Evolutionary conservation across 352 stramenopile species (phyloP).

Genomic region (Pythium periplocum): DNA sequence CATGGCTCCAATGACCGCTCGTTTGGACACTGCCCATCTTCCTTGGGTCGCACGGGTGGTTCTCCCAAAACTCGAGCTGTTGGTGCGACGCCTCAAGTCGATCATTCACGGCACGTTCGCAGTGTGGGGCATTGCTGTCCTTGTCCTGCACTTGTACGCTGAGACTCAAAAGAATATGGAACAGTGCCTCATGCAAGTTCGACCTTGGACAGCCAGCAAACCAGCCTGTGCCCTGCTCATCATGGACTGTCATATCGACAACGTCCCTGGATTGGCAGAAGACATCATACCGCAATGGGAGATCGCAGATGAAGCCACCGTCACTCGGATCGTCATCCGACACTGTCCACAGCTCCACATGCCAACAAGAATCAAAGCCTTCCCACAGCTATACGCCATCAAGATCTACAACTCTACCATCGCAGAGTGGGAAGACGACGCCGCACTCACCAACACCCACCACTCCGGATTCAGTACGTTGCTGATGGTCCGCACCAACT

Average conservation of each 20-base stretch:
- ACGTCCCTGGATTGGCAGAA: not conserved
- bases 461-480: constrained; percentile 8
- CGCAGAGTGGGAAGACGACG: constrained; percentile 5
- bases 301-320: not conserved
- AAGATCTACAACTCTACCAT: constrained; percentile 21
- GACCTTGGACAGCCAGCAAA: constrained; percentile 6
- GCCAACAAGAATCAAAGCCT: not conserved
- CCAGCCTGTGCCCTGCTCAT: constrained; percentile 8
- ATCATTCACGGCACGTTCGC: not conserved
- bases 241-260: constrained; percentile 1
- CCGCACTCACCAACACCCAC: constrained; percentile 5
- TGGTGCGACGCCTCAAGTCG: not conserved
- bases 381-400: constrained; percentile 6
- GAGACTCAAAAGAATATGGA: not conserved
- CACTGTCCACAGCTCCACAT: constrained; percentile 11
- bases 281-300: not conserved
- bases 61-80: not conserved
- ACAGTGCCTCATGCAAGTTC: constrained; percentile 9
- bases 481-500: constrained; percentile 9
- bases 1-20: not conserved
- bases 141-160: constrained; percentile 7
- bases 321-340: constrained; percentile 6
- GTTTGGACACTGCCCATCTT: not conserved
- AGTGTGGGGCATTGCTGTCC: not conserved
- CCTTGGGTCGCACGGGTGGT: not conserved